Percentiles rank a stretch among this genome's conserved stretches.
These are phyloP conservation scores for Gynandropsis gynandra DNA, from an alignment of 345 rosid genomes.

Conservation along the genomic window DNA sequence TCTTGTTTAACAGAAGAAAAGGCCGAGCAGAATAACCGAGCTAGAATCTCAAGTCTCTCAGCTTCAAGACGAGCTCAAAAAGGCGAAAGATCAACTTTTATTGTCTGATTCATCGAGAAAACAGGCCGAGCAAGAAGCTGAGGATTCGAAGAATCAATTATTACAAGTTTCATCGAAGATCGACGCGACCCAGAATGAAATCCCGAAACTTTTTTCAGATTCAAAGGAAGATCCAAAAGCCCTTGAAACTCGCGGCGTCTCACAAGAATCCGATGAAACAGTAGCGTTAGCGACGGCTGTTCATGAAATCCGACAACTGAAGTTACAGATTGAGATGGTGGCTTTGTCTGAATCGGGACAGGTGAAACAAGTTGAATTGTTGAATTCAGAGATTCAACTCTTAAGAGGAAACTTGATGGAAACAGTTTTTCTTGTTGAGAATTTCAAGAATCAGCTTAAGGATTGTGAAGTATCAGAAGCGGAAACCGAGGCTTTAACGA, in stretches of 20 bases:
- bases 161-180: conserved; percentile 47
- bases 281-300: conserved; percentile 53
- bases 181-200: conserved; percentile 51
- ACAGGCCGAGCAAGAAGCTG: conserved; percentile 72
- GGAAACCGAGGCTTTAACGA: conserved; percentile 63
- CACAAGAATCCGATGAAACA: conserved; percentile 43
- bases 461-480: conserved; percentile 72
- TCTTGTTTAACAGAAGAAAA: conserved; percentile 61
- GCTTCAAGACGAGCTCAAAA: conserved; percentile 84
- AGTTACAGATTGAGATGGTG: conserved; percentile 53
- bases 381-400: conserved; percentile 46
- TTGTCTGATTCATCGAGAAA: conserved; percentile 63
- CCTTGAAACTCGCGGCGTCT: conserved; percentile 35
- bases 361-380: conserved; percentile 45
- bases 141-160: conserved; percentile 59
- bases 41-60: conserved; percentile 62
- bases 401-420: conserved; percentile 61
- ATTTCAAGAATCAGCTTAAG: conserved; percentile 65
- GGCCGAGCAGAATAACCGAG: conserved; percentile 74
- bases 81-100: conserved; percentile 59
- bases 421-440: conserved; percentile 54
- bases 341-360: conserved; percentile 54
- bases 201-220: conserved; percentile 42
- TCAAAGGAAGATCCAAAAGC: conserved; percentile 37
- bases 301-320: conserved; percentile 68